Percentiles rank a stretch among this genome's conserved stretches.
phyloP scores from a whole-genome alignment of 1,139 yeast species.

The Arxiozyma telluris region DNA sequence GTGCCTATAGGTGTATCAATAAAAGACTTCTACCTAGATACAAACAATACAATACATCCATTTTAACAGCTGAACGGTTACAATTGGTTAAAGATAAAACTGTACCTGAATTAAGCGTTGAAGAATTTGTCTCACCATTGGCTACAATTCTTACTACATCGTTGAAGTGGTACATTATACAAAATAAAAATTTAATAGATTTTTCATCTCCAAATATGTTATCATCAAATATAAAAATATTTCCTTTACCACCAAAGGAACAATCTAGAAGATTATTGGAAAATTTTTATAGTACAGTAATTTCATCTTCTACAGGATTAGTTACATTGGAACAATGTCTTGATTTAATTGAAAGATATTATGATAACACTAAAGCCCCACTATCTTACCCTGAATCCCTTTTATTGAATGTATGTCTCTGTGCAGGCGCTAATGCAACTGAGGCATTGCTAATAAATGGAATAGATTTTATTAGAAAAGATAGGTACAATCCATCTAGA shows the following conservation, averaged over 20 bases:
- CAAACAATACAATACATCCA: slow-evolving; percentile 15
- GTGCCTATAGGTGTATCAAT: neutral
- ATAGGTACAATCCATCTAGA: slow-evolving; percentile 14
- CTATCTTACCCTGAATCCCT: slow-evolving; percentile 22
- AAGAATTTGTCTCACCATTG: slow-evolving; percentile 15
- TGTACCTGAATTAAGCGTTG: slow-evolving; percentile 7
- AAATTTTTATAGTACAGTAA: slow-evolving; percentile 13
- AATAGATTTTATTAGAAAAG: slow-evolving; percentile 15
- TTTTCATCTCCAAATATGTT: slow-evolving; percentile 17
- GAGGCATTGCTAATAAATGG: slow-evolving; percentile 11
- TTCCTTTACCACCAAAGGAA: slow-evolving; percentile 19
- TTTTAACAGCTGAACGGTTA: slow-evolving; percentile 19
- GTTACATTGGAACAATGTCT: slow-evolving; percentile 14
- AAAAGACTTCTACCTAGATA: slow-evolving; percentile 6
- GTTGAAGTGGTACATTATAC: slow-evolving; percentile 19
- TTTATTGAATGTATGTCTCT: slow-evolving; percentile 19
- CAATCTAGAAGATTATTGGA: slow-evolving; percentile 19
- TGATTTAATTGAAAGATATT: slow-evolving; percentile 16
- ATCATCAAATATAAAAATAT: slow-evolving; percentile 10
- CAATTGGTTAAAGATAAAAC: slow-evolving; percentile 17
- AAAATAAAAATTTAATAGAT: slow-evolving; percentile 19
- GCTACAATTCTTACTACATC: slow-evolving; percentile 13
- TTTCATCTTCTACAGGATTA: slow-evolving; percentile 17
- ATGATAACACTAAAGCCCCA: slow-evolving; percentile 8
- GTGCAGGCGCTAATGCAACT: slow-evolving; percentile 19